Evolutionary conservation across 805 yeast species (phyloP).

Genomic region (Millerago galiae): DNA sequence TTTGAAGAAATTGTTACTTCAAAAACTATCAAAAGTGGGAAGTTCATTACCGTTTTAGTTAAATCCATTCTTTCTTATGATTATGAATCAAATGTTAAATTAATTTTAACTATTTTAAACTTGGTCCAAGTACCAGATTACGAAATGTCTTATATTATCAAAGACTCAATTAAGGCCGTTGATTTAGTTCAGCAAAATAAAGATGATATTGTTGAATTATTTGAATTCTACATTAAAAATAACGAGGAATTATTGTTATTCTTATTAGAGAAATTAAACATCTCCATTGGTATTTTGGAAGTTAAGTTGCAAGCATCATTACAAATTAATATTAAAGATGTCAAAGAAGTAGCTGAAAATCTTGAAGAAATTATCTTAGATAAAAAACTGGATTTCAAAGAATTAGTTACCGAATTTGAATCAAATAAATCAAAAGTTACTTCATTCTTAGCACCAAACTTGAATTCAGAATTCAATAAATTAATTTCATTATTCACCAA

Average conservation of each 20-base stretch:
- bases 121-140: slow-evolving; percentile 27
- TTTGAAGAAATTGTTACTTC: slow-evolving; percentile 23
- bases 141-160: slow-evolving; percentile 32
- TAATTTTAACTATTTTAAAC: slow-evolving; percentile 31
- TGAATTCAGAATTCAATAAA: slow-evolving; percentile 35
- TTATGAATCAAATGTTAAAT: slow-evolving; percentile 28
- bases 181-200: slow-evolving; percentile 30
- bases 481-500: slow-evolving; percentile 38
- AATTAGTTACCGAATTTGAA: slow-evolving; percentile 14
- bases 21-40: slow-evolving; percentile 28
- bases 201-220: slow-evolving; percentile 30
- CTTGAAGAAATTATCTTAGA: slow-evolving; percentile 16
- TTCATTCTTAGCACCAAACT: slow-evolving; percentile 32
- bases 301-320: slow-evolving; percentile 65
- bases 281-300: slow-evolving; percentile 45
- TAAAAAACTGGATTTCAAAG: slow-evolving; percentile 7
- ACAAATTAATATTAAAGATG: slow-evolving; percentile 21
- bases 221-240: slow-evolving; percentile 31
- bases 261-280: slow-evolving; percentile 29
- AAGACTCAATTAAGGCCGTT: slow-evolving; percentile 33
- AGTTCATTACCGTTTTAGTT: slow-evolving; percentile 37
- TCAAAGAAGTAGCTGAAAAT: slow-evolving; percentile 21
- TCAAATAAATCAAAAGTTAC: slow-evolving; percentile 11
- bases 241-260: slow-evolving; percentile 34
- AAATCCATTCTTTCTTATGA: slow-evolving; percentile 39